Percentiles rank a stretch among this genome's conserved stretches.
These are phyloP conservation scores for Moesziomyces parantarcticus DNA, from an alignment of 1,284 basidiomycete species.

Conservation along the genomic window DNA sequence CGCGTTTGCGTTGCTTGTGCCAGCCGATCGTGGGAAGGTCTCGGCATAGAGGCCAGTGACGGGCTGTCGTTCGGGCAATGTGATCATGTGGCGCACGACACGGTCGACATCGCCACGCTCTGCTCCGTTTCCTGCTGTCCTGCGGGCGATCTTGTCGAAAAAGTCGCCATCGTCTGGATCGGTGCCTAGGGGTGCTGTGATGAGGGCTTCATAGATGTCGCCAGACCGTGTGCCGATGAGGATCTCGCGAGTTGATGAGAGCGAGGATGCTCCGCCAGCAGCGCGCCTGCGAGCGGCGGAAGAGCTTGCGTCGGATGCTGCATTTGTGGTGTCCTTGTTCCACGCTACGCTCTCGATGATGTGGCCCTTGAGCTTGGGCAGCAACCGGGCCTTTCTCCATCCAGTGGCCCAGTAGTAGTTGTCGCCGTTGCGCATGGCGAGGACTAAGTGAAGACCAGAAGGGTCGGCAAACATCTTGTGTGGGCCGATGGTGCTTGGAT, in stretches of 20 bases:
- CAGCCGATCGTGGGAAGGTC: slow-evolving; percentile 26
- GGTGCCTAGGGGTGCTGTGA: slow-evolving; percentile 71
- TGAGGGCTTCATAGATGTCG: slow-evolving; percentile 73
- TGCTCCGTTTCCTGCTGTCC: slow-evolving; percentile 53
- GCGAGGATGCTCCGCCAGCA: slow-evolving; percentile 9
- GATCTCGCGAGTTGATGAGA: slow-evolving; percentile 76
- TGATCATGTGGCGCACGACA: slow-evolving; percentile 52
- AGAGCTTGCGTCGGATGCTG: background rate
- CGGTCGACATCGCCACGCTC: slow-evolving; percentile 55
- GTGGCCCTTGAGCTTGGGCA: slow-evolving; percentile 79
- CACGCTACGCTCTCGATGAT: slow-evolving; percentile 89
- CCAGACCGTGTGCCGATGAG: slow-evolving; percentile 79
- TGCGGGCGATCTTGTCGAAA: slow-evolving; percentile 63
- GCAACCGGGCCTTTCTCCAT: slow-evolving; percentile 56
- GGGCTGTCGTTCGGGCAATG: slow-evolving; percentile 58
- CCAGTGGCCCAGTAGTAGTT: slow-evolving; percentile 80
- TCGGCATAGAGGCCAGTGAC: slow-evolving; percentile 56
- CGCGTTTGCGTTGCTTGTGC: background rate
- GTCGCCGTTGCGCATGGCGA: slow-evolving; percentile 87
- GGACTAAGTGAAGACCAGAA: slow-evolving; percentile 85
- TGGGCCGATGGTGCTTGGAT: slow-evolving; percentile 46
- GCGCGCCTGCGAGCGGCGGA: slow-evolving; percentile 12
- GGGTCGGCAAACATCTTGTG: slow-evolving; percentile 74
- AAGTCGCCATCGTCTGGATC: slow-evolving; percentile 70
- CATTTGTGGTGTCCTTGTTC: slow-evolving; percentile 71